phyloP scores from a whole-genome alignment of 2,329 filamentous ascomycete species.

The Claviceps sp. region DNA sequence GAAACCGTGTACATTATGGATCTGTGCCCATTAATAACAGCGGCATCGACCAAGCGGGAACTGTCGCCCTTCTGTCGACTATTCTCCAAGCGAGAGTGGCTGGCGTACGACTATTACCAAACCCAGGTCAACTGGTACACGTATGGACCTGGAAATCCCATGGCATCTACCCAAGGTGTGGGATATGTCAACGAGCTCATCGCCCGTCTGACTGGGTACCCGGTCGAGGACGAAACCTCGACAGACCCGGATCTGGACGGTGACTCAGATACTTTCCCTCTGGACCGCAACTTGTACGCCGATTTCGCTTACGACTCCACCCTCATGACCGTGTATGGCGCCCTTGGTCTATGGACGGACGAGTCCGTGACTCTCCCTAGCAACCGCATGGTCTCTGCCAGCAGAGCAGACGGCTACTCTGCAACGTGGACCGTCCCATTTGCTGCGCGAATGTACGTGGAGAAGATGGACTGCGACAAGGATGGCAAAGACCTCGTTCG shows the following conservation, averaged over 20 bases:
- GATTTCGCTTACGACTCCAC: slow-evolving; percentile 91
- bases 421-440: slow-evolving; percentile 75
- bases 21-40: slow-evolving; percentile 71
- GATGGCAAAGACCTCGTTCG: slow-evolving; percentile 56
- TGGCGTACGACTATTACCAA: slow-evolving; percentile 67
- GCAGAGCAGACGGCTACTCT: slow-evolving; percentile 52
- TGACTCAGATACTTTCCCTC: slow-evolving; percentile 56
- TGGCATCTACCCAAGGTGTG: slow-evolving; percentile 75
- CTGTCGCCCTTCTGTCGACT: slow-evolving; percentile 63
- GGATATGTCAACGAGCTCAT: slow-evolving; percentile 83
- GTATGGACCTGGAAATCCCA: slow-evolving; percentile 59
- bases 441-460: slow-evolving; percentile 66
- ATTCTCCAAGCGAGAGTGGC: slow-evolving; percentile 64
- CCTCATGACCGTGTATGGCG: slow-evolving; percentile 63
- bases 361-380: slow-evolving; percentile 38
- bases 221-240: slow-evolving; percentile 59
- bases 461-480: slow-evolving; percentile 62
- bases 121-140: slow-evolving; percentile 76
- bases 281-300: slow-evolving; percentile 57
- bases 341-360: slow-evolving; percentile 63
- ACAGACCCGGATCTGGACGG: slow-evolving; percentile 68
- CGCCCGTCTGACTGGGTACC: slow-evolving; percentile 55
- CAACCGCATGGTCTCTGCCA: slow-evolving; percentile 33
- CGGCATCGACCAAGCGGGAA: slow-evolving; percentile 38
- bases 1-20: slow-evolving; percentile 72